Evolutionary conservation across 371 early-diverging fungal genomes (phyloP), one percentile per base, ranked within the genome.

Genomic region (Mortierella sp.): DNA sequence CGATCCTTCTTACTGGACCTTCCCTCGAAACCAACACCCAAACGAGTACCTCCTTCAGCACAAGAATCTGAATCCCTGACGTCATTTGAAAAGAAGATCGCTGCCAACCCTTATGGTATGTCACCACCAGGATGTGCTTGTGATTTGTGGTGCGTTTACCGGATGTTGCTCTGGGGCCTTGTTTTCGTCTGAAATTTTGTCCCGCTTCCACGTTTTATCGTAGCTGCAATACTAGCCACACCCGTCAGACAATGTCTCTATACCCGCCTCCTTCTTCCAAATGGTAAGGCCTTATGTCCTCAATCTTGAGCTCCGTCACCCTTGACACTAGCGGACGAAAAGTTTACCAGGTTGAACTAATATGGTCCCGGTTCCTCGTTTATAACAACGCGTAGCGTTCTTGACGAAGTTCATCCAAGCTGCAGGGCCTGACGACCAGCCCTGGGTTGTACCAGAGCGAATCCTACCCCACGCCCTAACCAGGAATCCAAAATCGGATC

Each of bases 351-450:
- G 9, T 24, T 3, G 31, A 19, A 50, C 76, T 50, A 38, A 34
- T 16, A 44, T 14, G 9, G 19, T 1, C 3, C 28, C 26, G n/a
- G 7, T 60, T 19, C 5, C 38, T 38, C 31, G 9, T 4, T 24
- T 31, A 19, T 28, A 24, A 58, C 10, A 58, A 19, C 1, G 3
- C 7, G 57, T 76, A 84, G 85, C 85, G 2, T 79, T 84, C 52
- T 19, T 84, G 72, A 84, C 85, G 31, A 84, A 76, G 63, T 79
- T 84, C 24, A 84, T 84, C n/a, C 79, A 76, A 42, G 85, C 81
- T 16, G 79, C 79, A 0, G 50, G 77, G 4, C 73, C 48, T 28
- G 68, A 45, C 0, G 75, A 71, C 8, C 76, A 38, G 0, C 31
- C 76, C 21, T 84, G 85, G 85, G 79, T 84, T 42, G 85, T 84